Base-by-base conservation (phyloP, 305 asterid species). In the Fraxinus platypoda region DNA sequence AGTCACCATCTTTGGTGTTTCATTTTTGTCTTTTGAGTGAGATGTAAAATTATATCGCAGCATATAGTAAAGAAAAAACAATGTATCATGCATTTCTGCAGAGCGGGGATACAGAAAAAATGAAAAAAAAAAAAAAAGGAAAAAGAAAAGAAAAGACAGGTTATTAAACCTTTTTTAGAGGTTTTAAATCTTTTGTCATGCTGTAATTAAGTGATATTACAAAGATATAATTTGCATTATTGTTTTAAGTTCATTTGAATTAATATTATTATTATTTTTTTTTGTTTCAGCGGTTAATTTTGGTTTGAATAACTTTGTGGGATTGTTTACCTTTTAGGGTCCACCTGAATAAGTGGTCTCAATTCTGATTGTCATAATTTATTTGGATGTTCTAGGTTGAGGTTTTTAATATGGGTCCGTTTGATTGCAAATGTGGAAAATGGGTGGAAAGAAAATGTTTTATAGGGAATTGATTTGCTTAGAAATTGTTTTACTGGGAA, bases 11-110 rank as follows among this genome's bases (percentile, higher is more conserved):
- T 23, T 83, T 43, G 66, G 86, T 72, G 11, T 79, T 64, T 71
- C 80, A 35, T 76, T 70, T 79, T 66, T 75, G 75, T 64, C 78
- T 78, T 83, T 79, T 64, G 83, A 83, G 85, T 83, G 85, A 79
- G 86, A 49, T 83, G 83, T 83, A 83, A 62, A 83, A 75, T 75
- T 79, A 79, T 75, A 31, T 79, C 54, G 83, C 86, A 83, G 86
- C 86, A 46, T 83, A 83, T 79, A 79, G 83, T 83, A 76, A 79
- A 76, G 80, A 43, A 62, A 13, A 68, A 68, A 68, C 2, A 28
- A 9, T 83, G 86, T 83, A 79, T 78, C 46, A 31, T 83, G 86
- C 86, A 79, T 83, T 83, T 83, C 77, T 23, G 73, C 83, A 30
- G 86, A 79, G 77, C 86, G 23, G 31, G 26, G 80, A 79, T 75